Percentiles rank a stretch among this genome's conserved stretches.
Evolutionary conservation across 768 basidiomycete genomes (phyloP).

Genomic region (Trametes maxima): DNA sequence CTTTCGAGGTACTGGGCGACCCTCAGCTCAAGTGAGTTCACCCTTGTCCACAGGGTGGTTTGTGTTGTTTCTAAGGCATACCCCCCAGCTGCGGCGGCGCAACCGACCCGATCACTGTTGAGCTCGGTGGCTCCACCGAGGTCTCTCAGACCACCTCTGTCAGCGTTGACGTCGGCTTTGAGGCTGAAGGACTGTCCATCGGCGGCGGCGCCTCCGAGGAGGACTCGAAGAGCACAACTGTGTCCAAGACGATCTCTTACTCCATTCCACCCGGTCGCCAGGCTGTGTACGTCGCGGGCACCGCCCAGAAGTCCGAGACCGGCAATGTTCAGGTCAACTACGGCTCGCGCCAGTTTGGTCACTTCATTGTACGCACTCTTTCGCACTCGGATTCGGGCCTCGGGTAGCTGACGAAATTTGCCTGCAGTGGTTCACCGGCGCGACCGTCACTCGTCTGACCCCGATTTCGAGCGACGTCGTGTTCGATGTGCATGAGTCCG

Average conservation of each 20-base stretch:
- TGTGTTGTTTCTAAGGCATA: neutral
- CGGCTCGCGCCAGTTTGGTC: neutral
- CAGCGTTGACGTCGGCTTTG: slow-evolving; percentile 2
- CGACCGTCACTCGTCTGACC: neutral
- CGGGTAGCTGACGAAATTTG: neutral
- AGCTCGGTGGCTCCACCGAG: neutral
- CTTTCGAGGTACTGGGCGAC: slow-evolving; percentile 16
- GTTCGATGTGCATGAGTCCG: slow-evolving; percentile 3
- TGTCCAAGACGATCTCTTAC: neutral
- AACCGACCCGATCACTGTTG: neutral
- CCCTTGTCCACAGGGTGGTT: neutral
- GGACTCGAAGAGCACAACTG: neutral
- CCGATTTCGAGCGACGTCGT: neutral
- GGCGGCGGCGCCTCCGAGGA: neutral
- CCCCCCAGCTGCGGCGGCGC: slow-evolving; percentile 1
- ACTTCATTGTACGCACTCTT: neutral
- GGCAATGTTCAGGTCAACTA: slow-evolving; percentile 12
- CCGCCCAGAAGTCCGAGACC: neutral
- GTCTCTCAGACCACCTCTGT: slow-evolving; percentile 2
- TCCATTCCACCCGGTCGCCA: slow-evolving; percentile 1
- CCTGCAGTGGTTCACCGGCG: slow-evolving; percentile 1
- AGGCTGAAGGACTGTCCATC: slow-evolving; percentile 3
- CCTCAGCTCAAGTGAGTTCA: slow-evolving; percentile 15
- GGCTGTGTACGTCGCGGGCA: slow-evolving; percentile 6
- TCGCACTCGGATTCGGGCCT: neutral